These are phyloP conservation scores for Stenogyne calaminthoides DNA, from an alignment of 305 asterid genomes.

Conservation along the genomic window DNA sequence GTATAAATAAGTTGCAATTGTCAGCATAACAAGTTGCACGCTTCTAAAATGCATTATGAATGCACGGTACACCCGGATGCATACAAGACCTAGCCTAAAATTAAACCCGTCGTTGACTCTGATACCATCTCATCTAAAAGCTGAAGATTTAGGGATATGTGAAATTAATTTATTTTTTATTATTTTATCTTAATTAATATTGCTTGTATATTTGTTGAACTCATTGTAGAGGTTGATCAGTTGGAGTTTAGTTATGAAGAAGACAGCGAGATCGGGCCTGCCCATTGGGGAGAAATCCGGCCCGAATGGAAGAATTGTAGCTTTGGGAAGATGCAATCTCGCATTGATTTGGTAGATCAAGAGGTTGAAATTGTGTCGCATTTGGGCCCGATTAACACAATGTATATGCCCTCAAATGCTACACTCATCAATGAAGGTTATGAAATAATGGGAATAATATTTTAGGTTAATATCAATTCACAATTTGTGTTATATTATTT, in stretches of 20 bases:
- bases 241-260: slow-evolving; percentile 49
- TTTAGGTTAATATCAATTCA: too few species aligned
- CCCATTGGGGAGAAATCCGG: slow-evolving; percentile 56
- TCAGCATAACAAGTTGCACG: too few species aligned
- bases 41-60: too few species aligned
- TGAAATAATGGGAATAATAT: slow-evolving; percentile 49
- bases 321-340: slow-evolving; percentile 58
- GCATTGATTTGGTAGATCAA: slow-evolving; percentile 44
- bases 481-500: too few species aligned
- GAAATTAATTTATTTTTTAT: background rate
- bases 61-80: too few species aligned
- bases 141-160: too few species aligned
- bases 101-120: too few species aligned
- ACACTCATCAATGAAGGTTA: slow-evolving; percentile 62
- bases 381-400: slow-evolving; percentile 38
- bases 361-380: slow-evolving; percentile 43
- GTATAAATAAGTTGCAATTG: too few species aligned
- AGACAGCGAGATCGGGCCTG: slow-evolving; percentile 50
- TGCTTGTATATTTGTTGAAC: background rate
- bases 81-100: too few species aligned
- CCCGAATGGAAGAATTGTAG: slow-evolving; percentile 56
- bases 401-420: slow-evolving; percentile 43
- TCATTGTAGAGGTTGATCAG: slow-evolving; percentile 47
- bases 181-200: too few species aligned
- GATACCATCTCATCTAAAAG: too few species aligned